These are phyloP conservation scores for Anthracocystis walkeri DNA, from an alignment of 1,284 basidiomycete genomes.

Conservation along the genomic window DNA sequence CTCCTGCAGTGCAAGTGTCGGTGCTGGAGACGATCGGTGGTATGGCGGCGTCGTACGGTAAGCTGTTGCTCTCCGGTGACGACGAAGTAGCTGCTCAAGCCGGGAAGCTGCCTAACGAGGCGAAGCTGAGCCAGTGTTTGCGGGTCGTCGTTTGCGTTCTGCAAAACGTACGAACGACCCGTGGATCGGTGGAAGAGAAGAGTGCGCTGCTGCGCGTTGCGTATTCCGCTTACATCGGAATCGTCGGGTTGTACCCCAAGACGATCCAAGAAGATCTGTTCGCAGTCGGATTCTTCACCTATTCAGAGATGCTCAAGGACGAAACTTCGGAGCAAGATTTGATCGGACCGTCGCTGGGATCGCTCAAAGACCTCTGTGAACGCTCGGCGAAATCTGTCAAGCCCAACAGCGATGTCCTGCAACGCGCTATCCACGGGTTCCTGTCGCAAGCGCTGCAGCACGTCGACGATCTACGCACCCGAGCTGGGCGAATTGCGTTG, in stretches of 20 bases:
- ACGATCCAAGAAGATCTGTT: conserved; percentile 79
- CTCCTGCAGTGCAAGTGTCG: conserved; percentile 78
- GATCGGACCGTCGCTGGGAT: conserved; percentile 52
- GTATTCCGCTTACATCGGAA: conserved; percentile 77
- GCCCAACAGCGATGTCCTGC: conserved; percentile 69
- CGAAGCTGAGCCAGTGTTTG: conserved; percentile 79
- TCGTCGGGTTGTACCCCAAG: conserved; percentile 76
- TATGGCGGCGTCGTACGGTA: conserved; percentile 76
- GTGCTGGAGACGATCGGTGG: conserved; percentile 80
- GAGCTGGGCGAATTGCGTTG: conserved; percentile 78
- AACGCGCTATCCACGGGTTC: conserved; percentile 81
- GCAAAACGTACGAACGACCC: conserved; percentile 76
- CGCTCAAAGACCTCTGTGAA: conserved; percentile 61
- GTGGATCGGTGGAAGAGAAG: conserved; percentile 54
- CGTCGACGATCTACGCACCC: conserved; percentile 82
- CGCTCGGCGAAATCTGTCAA: conserved; percentile 58
- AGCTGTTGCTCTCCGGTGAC: conserved; percentile 57
- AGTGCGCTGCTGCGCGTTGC: conserved; percentile 78
- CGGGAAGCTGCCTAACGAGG: conserved; percentile 69
- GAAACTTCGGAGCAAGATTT: conserved; percentile 59
- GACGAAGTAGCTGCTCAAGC: conserved; percentile 36
- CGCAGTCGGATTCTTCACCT: conserved; percentile 83
- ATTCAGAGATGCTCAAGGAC: conserved; percentile 75
- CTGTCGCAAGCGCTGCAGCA: conserved; percentile 86
- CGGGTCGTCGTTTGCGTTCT: conserved; percentile 84